Evolutionary conservation across 208 protist genomes (phyloP), one percentile per base, ranked within the genome.

Genomic region (Crithidia sp.): DNA sequence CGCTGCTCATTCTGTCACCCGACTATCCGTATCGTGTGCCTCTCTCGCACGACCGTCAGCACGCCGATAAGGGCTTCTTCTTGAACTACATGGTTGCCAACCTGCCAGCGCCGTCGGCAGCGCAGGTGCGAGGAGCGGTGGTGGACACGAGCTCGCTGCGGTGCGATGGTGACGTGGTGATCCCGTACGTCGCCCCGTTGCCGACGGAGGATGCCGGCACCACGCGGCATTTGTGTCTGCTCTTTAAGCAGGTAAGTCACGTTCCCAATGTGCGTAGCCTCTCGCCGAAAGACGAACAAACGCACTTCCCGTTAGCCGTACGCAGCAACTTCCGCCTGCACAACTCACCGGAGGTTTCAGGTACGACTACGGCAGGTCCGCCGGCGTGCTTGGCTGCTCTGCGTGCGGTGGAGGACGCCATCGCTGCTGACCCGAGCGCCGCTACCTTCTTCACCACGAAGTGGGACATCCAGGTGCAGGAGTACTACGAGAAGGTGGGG

Each of bases 401-500:
- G 63, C 75, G 73, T 12, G 71, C 67, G 5, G 87, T 94, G 16
- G 89, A 97, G 71, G 61, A 47, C 2, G 63, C 79, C 28, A 67
- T 97, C 17, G 62, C 77, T 4, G 59, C 81, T 6, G 84, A 89
- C 39, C 87, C 93, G 8, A 76, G 79, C 63, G 89, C 89, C 2
- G 85, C 85, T 14, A 97, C 89, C 7, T 92, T 97, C 71, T 95
- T 97, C 76, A 88, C 91, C 16, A 97, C 94, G 10, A 93, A 88
- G 77, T 97, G 94, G 92, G 94, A 97, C 65, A 97, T 97, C 66
- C 91, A 96, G 54, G 94, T 97, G 44, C 94, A 97, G 79, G 91
- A 97, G 80, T 97, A 86, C 74, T 97, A 97, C 74, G 88, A 94
- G 64, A 71, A 68, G 39, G 52, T 83, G n/a, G 86, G 81, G 5